Evolutionary conservation across 257 asterid species (phyloP).

Genomic region (Solanum appendiculatum): DNA sequence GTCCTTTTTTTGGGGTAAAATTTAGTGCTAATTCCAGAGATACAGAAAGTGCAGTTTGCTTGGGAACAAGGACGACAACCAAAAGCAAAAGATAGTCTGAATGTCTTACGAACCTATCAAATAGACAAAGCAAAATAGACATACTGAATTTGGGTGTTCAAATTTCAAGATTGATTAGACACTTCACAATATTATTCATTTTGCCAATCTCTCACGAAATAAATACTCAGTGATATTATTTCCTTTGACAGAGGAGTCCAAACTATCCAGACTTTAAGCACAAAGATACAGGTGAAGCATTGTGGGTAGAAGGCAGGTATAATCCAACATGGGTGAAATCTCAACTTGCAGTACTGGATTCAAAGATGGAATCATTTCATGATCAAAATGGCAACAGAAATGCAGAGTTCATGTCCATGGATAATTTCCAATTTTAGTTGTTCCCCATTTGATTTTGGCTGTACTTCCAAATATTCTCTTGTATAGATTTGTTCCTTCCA

Average conservation of each 20-base stretch:
- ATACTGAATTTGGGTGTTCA: background rate
- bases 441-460: background rate
- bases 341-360: constrained; percentile 71
- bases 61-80: background rate
- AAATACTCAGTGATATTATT: background rate
- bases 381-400: constrained; percentile 44
- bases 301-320: constrained; percentile 81
- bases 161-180: background rate
- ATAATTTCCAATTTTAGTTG: constrained; percentile 45
- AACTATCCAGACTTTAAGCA: constrained; percentile 97
- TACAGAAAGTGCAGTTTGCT: background rate
- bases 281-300: constrained; percentile 90
- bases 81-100: background rate
- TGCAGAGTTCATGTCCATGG: constrained; percentile 40
- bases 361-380: constrained; percentile 59
- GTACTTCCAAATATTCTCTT: background rate
- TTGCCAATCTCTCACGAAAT: background rate
- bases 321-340: constrained; percentile 95
- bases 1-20: background rate
- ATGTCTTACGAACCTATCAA: background rate
- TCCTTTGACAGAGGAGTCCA: constrained; percentile 65
- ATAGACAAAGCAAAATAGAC: background rate
- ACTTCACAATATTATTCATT: background rate
- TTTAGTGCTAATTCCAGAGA: background rate
- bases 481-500: constrained; percentile 5